A percentile compares a stretch with the other conserved stretches of the same genome.
Evolutionary conservation across 2,329 filamentous ascomycete species (phyloP).

Genomic region (Byssothecium circinans): DNA sequence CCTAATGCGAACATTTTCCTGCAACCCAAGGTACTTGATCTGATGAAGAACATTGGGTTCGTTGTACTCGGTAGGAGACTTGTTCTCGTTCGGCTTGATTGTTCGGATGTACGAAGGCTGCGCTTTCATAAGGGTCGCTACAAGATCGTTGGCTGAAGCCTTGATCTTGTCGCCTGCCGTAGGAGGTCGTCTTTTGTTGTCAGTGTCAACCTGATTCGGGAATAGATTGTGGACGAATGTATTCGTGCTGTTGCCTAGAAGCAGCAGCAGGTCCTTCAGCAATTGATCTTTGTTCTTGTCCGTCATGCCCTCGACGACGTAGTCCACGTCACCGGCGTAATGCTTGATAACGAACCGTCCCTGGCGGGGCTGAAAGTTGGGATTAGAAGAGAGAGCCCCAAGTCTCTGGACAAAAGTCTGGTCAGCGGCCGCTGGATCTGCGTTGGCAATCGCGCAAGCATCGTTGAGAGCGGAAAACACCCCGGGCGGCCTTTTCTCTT

Average conservation of each 20-base stretch:
- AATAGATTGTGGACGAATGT: constrained; percentile 85
- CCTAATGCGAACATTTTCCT: constrained; percentile 97
- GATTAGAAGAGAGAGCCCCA: constrained; percentile 82
- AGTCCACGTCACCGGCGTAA: constrained; percentile 95
- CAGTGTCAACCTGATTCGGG: constrained; percentile 89
- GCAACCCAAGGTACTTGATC: constrained; percentile 98
- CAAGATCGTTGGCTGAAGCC: constrained; percentile 88
- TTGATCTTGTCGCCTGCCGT: constrained; percentile 97
- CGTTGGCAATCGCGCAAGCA: constrained; percentile 96
- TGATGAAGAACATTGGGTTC: constrained; percentile 91
- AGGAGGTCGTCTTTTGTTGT: constrained; percentile 91
- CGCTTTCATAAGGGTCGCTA: constrained; percentile 94
- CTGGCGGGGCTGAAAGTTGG: constrained; percentile 88
- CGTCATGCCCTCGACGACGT: constrained; percentile 93
- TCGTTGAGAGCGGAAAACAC: constrained; percentile 97
- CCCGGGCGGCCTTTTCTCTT: constrained; percentile 84
- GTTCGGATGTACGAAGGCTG: constrained; percentile 97
- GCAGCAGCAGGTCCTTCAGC: constrained; percentile 86
- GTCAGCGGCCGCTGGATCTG: constrained; percentile 90
- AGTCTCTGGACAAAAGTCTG: constrained; percentile 93
- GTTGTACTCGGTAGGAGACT: constrained; percentile 92
- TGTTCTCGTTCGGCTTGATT: constrained; percentile 99
- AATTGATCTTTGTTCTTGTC: constrained; percentile 99
- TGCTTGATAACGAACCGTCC: constrained; percentile 98
- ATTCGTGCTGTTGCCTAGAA: constrained; percentile 83